Conservation (phyloP, 2,329 filamentous ascomycete genomes). For the Botrytis byssoidea region DNA sequence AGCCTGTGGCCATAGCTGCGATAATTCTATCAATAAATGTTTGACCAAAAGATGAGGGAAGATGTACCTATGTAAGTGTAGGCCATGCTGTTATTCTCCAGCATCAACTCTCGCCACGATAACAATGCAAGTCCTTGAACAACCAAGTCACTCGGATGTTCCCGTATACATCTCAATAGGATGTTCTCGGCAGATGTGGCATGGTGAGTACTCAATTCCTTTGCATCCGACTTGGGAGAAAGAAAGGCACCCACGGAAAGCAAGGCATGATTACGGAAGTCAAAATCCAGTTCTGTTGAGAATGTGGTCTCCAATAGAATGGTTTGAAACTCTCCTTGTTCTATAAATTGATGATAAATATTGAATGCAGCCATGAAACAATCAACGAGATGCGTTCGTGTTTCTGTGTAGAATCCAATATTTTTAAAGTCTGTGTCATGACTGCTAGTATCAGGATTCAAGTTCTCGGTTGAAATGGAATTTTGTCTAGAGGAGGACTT, state of each 20-base stretch:
- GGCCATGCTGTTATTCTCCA: constrained; percentile 10
- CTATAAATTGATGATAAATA: constrained; percentile 13
- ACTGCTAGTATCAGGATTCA: not conserved
- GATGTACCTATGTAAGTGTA: constrained; percentile 7
- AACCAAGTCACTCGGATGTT: not conserved
- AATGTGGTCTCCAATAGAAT: not conserved
- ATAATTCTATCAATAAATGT: not conserved
- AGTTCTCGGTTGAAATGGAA: not conserved
- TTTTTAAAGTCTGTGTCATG: not conserved
- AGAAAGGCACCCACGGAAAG: constrained; percentile 9
- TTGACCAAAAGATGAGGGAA: not conserved
- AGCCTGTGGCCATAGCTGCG: not conserved
- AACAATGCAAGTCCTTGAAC: constrained; percentile 11
- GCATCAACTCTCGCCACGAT: constrained; percentile 10
- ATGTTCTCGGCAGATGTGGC: not conserved
- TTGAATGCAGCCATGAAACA: constrained; percentile 1
- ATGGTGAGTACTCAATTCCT: not conserved
- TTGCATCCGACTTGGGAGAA: not conserved
- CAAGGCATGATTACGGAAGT: not conserved
- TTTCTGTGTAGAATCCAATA: not conserved
- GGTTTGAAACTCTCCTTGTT: not conserved
- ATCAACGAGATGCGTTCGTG: not conserved
- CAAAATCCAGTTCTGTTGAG: not conserved
- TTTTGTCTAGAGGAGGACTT: not conserved
- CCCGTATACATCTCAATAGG: not conserved